Conservation (phyloP, 768 basidiomycete species). For the Neoboletus subvelutipes region DNA sequence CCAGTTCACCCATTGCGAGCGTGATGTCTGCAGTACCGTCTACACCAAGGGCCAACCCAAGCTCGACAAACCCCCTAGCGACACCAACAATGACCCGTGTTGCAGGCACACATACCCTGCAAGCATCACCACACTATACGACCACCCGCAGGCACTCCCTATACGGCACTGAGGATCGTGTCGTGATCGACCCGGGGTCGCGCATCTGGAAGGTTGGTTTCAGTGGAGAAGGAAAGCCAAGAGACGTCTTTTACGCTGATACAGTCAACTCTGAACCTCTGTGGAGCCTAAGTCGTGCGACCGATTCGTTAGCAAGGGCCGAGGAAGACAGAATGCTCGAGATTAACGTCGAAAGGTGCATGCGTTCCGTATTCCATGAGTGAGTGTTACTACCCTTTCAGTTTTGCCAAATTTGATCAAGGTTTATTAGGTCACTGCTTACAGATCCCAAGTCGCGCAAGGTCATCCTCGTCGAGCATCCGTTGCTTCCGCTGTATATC, state of each 20-base stretch:
- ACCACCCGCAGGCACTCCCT: conserved; percentile 88
- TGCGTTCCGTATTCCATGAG: conserved; percentile 85
- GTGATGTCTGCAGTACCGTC: conserved; percentile 35
- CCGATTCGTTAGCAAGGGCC: conserved; percentile 52
- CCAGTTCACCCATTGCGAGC: background rate
- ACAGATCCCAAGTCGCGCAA: conserved; percentile 95
- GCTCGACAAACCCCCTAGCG: conserved; percentile 31
- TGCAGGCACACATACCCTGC: conserved; percentile 46
- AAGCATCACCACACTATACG: conserved; percentile 79
- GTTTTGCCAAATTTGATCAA: conserved; percentile 12
- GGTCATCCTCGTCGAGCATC: conserved; percentile 89
- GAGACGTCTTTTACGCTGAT: conserved; percentile 78
- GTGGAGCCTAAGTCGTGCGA: conserved; percentile 61
- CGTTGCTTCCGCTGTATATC: conserved; percentile 79
- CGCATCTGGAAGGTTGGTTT: conserved; percentile 97
- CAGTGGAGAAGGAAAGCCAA: conserved; percentile 89
- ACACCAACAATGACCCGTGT: conserved; percentile 62
- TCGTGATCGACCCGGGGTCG: conserved; percentile 93
- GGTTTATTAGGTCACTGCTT: conserved; percentile 69
- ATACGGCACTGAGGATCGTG: conserved; percentile 94
- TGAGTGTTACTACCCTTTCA: conserved; percentile 38
- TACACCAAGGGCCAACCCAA: conserved; percentile 32
- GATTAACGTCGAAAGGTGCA: conserved; percentile 60
- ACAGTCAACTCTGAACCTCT: conserved; percentile 43
- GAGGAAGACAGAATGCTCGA: conserved; percentile 78